Evolutionary conservation across 75 land plant species (phyloP).

Genomic region (Selaginella tamariscina): DNA sequence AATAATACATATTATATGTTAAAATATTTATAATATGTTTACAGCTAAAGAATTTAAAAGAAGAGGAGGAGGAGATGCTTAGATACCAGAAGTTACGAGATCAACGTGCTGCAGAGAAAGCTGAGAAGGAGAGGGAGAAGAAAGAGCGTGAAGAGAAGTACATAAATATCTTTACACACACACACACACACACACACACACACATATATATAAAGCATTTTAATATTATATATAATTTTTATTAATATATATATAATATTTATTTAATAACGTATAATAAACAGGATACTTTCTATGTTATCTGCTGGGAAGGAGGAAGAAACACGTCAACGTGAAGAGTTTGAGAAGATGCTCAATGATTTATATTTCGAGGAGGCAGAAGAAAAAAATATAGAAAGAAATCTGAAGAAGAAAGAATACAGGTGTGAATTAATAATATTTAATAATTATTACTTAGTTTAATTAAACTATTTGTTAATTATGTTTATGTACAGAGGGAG

Average conservation of each 20-base stretch:
- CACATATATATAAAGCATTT: no score
- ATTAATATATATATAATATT: no score
- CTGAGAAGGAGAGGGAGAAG: not conserved
- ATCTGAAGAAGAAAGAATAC: not conserved
- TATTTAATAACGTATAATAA: no score
- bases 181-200: no score
- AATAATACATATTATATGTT: no score
- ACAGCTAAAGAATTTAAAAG: not conserved
- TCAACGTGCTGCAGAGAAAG: not conserved
- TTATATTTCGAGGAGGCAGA: not conserved
- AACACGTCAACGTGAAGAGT: not conserved
- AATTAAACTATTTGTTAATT: no score
- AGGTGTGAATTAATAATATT: no score
- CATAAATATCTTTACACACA: no score
- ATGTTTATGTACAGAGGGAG: not conserved
- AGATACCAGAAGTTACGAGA: not conserved
- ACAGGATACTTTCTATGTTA: not conserved
- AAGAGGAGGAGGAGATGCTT: not conserved
- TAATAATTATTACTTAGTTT: no score
- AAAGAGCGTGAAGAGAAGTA: not conserved
- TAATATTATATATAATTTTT: no score
- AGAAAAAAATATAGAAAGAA: not conserved
- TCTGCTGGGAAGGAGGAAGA: not conserved
- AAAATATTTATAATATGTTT: not conserved
- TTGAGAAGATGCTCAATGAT: conserved; percentile 1